phyloP scores from a whole-genome alignment of 495 filamentous ascomycete species.

The Penicillium lagena region DNA sequence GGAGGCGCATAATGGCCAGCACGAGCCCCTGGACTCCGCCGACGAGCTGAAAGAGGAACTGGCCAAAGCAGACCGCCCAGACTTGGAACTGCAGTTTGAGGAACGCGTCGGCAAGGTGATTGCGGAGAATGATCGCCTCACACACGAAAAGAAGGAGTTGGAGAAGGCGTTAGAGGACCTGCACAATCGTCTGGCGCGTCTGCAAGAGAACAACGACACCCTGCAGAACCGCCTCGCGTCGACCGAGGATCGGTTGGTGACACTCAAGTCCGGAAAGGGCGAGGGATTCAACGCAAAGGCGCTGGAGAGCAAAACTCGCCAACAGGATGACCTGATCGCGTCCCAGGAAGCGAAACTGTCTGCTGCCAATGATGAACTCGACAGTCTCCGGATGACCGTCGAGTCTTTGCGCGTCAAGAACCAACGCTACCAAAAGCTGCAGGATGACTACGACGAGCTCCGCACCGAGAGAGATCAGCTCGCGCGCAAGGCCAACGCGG shows the following conservation, averaged over 20 bases:
- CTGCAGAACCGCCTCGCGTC: slow-evolving; percentile 39
- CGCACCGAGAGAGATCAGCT: slow-evolving; percentile 68
- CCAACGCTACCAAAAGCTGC: slow-evolving; percentile 48
- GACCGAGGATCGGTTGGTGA: slow-evolving; percentile 42
- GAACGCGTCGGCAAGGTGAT: slow-evolving; percentile 47
- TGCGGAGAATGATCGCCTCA: slow-evolving; percentile 42
- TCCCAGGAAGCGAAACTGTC: slow-evolving; percentile 51
- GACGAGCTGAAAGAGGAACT: slow-evolving; percentile 32
- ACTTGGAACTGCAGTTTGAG: slow-evolving; percentile 48
- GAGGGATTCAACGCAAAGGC: slow-evolving; percentile 41
- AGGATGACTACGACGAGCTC: slow-evolving; percentile 64
- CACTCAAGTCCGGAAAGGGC: slow-evolving; percentile 36
- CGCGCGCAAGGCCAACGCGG: slow-evolving; percentile 70
- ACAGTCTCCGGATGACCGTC: slow-evolving; percentile 34
- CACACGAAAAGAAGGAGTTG: slow-evolving; percentile 46
- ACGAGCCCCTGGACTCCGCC: slow-evolving; percentile 26
- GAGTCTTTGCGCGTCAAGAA: slow-evolving; percentile 38
- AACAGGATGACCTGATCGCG: slow-evolving; percentile 52
- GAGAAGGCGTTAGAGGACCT: slow-evolving; percentile 47
- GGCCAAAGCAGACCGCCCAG: slow-evolving; percentile 27
- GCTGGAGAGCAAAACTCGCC: slow-evolving; percentile 38
- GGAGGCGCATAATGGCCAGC: slow-evolving; percentile 38
- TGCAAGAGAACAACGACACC: slow-evolving; percentile 53
- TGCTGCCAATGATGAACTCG: slow-evolving; percentile 35
- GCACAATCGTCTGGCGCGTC: slow-evolving; percentile 47